Conservation (phyloP, 768 basidiomycete genomes). For the Leccinum pellstonianum region DNA sequence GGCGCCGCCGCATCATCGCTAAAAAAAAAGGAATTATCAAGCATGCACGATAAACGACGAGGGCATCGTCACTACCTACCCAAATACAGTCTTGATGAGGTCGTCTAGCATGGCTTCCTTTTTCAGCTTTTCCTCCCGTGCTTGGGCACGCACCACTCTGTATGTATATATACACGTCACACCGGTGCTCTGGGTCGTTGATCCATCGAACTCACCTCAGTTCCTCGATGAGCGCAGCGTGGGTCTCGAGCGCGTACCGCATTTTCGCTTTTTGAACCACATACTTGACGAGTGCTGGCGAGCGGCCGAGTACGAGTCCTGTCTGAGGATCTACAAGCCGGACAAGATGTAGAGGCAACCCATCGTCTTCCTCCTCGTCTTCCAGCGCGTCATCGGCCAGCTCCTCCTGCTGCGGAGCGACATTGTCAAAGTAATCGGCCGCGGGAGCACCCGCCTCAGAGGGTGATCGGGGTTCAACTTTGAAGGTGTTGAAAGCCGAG, state of each 20-base stretch:
- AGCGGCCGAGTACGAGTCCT: slow-evolving; percentile 64
- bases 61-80: slow-evolving; percentile 37
- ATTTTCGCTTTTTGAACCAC: slow-evolving; percentile 69
- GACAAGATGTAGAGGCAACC: slow-evolving; percentile 53
- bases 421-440: slow-evolving; percentile 34
- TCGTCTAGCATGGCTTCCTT: slow-evolving; percentile 65
- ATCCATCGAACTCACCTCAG: slow-evolving; percentile 35
- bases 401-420: slow-evolving; percentile 16
- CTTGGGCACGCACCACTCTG: slow-evolving; percentile 49
- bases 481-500: slow-evolving; percentile 58
- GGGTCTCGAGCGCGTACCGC: slow-evolving; percentile 63
- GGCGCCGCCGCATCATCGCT: slow-evolving; percentile 29
- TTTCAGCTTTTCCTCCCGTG: slow-evolving; percentile 49
- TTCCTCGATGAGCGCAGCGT: slow-evolving; percentile 65
- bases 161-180: neutral
- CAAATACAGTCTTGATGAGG: slow-evolving; percentile 48
- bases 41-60: neutral
- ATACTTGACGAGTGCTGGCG: slow-evolving; percentile 72
- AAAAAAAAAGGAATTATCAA: neutral
- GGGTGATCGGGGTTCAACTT: slow-evolving; percentile 55
- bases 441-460: slow-evolving; percentile 34
- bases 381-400: slow-evolving; percentile 19
- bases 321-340: slow-evolving; percentile 54
- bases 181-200: neutral
- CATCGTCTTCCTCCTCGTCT: slow-evolving; percentile 41